Conservation (phyloP, 495 filamentous ascomycete species). For the Paragyromitra xinjiangensis region DNA sequence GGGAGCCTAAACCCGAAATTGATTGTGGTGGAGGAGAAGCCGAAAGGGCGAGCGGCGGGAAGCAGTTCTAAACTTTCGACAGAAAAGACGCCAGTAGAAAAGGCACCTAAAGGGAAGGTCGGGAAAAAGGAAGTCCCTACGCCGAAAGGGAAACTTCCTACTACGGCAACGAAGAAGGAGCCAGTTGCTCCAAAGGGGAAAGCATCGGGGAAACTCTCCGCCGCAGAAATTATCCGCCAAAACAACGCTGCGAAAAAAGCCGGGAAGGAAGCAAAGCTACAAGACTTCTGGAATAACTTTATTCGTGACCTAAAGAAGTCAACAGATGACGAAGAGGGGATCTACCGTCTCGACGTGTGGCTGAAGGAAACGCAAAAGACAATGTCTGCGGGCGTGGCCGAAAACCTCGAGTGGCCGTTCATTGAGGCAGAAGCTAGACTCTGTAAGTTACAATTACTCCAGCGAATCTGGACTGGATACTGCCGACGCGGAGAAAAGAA, state of each 20-base stretch:
- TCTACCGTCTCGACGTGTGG: slow-evolving; percentile 43
- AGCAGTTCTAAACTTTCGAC: not conserved
- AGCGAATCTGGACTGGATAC: slow-evolving; percentile 58
- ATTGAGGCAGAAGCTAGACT: slow-evolving; percentile 60
- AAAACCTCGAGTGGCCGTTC: slow-evolving; percentile 55
- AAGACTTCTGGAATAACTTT: slow-evolving; percentile 50
- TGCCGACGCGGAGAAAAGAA: slow-evolving; percentile 56
- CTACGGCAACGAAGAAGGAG: slow-evolving; percentile 25
- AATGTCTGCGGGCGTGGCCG: slow-evolving; percentile 40
- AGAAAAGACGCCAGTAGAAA: slow-evolving; percentile 12
- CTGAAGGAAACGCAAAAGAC: slow-evolving; percentile 41
- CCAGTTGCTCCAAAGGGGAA: slow-evolving; percentile 38
- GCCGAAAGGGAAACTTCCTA: not conserved
- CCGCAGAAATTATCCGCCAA: slow-evolving; percentile 47
- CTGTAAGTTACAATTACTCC: slow-evolving; percentile 59
- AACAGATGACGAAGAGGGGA: slow-evolving; percentile 43
- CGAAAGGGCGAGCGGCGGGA: slow-evolving; percentile 27
- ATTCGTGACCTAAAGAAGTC: slow-evolving; percentile 41
- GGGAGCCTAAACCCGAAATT: slow-evolving; percentile 65
- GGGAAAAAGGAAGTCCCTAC: slow-evolving; percentile 16
- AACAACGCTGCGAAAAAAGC: slow-evolving; percentile 53
- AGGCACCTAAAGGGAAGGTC: slow-evolving; percentile 25
- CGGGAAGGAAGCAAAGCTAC: slow-evolving; percentile 51
- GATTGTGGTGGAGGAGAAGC: slow-evolving; percentile 53
- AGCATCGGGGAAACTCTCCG: slow-evolving; percentile 44